These are phyloP conservation scores for Apiospora hydei DNA, from an alignment of 2,329 filamentous ascomycete species.

Conservation along the genomic window DNA sequence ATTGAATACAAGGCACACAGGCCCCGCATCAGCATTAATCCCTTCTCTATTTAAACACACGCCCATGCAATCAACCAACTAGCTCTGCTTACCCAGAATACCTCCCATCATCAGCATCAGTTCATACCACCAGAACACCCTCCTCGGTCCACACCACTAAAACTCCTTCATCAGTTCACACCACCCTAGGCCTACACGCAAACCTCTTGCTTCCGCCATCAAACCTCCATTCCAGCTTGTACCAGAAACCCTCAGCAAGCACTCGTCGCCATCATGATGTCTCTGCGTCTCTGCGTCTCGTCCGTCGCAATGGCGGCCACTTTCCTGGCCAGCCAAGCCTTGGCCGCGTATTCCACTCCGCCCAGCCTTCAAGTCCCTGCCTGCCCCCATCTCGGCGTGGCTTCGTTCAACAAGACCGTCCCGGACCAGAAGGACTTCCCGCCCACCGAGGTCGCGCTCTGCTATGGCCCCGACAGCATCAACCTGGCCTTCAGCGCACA, in stretches of 20 bases:
- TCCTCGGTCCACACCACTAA: neutral
- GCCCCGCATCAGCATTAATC: neutral
- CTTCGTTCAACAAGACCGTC: conserved; percentile 50
- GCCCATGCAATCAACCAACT: neutral
- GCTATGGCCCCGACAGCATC: conserved; percentile 51
- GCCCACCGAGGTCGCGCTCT: conserved; percentile 53
- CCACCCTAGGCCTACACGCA: neutral
- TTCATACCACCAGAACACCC: neutral
- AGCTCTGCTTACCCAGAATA: neutral
- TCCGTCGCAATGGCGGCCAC: neutral
- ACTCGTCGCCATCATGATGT: neutral
- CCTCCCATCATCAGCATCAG: neutral
- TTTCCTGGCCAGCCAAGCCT: neutral
- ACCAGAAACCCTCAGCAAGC: neutral
- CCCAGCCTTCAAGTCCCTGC: conserved; percentile 47
- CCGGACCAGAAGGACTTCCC: conserved; percentile 51
- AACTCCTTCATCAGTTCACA: neutral
- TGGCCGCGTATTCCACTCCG: conserved; percentile 23
- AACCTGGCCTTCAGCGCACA: conserved; percentile 52
- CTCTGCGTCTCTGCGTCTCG: conserved; percentile 4
- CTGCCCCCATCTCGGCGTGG: conserved; percentile 46
- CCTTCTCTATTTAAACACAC: neutral
- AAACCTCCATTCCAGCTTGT: neutral
- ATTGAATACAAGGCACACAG: neutral
- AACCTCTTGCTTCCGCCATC: neutral